Evolutionary conservation across 352 stramenopile genomes (phyloP), one percentile per base, ranked within the genome.

Genomic region (Phytophthora capsici): DNA sequence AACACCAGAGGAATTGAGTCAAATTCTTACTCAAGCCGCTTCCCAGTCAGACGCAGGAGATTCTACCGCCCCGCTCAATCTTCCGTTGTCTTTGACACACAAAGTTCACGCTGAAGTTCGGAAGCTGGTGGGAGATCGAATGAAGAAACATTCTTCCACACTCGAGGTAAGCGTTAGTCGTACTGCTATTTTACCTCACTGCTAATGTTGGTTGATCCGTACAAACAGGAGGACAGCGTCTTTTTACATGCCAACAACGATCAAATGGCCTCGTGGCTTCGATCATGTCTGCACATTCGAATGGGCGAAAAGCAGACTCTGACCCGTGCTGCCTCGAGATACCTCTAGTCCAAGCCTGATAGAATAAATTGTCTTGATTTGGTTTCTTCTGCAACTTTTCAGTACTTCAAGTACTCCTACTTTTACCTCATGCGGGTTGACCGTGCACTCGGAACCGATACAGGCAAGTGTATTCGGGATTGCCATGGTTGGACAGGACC

Each of bases 371-470:
- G 63, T 49, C 48, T 49, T 55, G 46, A 53, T 63, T 58, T 50
- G 57, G 56, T 13, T 50, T 30, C 4, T 28, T 8, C 26, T 43
- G 34, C 46, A 51, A 43, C 30, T 49, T 26, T 34, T 53, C 16
- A 53, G 45, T 58, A 17, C 28, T 34, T 52, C 36, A 26, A 56
- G 28, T 34, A 34, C 28, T 50, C 4, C 32, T 20, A 10, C 6
- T 12, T 14, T 43, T 14, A 37, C 34, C 17, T 78, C 48, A 78
- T 41, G 61, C 70, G 58, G 58, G 57, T 20, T 81, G 73, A 5
- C 89, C 89, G 52, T 96, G 85, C 22, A 97, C 87, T 26, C 86
- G 71, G 48, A 96, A 90, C n/a, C 90, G 89, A 76, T 97, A 97
- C 7, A 97, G 70, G 54, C 90, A 97, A 16, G 90, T 97, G 51